These are phyloP conservation scores for Oxyria digyna DNA, from an alignment of 148 eudicot genomes.

Conservation along the genomic window DNA sequence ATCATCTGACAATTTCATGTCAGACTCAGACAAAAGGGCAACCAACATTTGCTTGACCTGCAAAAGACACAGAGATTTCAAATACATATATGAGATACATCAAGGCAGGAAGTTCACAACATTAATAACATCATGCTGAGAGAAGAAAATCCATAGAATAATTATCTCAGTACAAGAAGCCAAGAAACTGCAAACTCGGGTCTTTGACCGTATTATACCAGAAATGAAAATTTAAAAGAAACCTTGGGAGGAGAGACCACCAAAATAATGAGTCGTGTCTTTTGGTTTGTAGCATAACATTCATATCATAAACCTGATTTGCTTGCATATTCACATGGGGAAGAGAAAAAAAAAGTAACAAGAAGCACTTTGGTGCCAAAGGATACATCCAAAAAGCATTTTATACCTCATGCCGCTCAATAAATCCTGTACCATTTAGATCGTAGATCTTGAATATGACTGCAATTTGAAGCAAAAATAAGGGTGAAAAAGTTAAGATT, in stretches of 20 bases:
- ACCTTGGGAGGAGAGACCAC: too few relatives aligned
- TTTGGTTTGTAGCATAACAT: neutral
- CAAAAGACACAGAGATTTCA: constrained; percentile 10
- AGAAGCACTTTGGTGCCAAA: neutral
- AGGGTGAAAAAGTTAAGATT: neutral
- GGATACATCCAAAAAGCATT: neutral
- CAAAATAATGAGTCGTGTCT: too few relatives aligned
- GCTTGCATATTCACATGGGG: neutral
- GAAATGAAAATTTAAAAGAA: neutral
- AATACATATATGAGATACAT: neutral
- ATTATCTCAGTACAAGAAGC: neutral
- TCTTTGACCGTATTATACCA: neutral
- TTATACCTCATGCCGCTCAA: constrained; percentile 85
- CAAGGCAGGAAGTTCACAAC: neutral
- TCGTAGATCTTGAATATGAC: constrained; percentile 91
- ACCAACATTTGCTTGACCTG: constrained; percentile 98
- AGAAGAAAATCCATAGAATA: neutral
- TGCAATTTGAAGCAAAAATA: constrained; percentile 22
- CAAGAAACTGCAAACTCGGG: neutral
- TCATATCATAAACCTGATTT: neutral
- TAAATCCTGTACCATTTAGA: constrained; percentile 74
- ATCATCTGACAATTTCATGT: constrained; percentile 87
- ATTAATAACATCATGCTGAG: neutral
- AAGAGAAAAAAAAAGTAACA: neutral
- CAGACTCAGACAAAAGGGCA: constrained; percentile 85